Percentiles rank a stretch among this genome's conserved stretches.
These are phyloP conservation scores for Tetracentron sinense DNA, from an alignment of 164 flowering plant genomes.

Conservation along the genomic window DNA sequence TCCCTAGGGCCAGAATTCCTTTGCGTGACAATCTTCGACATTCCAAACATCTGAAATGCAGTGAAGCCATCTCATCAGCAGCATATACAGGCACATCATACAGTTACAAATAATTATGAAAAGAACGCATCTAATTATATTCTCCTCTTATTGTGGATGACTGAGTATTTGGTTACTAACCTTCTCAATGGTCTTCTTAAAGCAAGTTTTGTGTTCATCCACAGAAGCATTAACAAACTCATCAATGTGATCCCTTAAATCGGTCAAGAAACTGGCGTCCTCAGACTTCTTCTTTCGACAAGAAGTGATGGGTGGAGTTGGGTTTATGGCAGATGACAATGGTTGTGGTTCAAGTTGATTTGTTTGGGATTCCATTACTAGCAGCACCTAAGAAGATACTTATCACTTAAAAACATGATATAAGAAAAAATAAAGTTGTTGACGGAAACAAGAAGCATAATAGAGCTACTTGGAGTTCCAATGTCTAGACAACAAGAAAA, in stretches of 20 bases:
- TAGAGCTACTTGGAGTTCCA: no score
- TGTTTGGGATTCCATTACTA: constrained; percentile 38
- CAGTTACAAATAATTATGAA: neutral
- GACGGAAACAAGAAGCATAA: no score
- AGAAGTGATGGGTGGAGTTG: constrained; percentile 38
- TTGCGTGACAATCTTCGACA: constrained; percentile 53
- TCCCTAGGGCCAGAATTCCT: constrained; percentile 33
- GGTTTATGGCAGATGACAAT: constrained; percentile 7
- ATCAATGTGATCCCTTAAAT: constrained; percentile 82
- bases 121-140: neutral
- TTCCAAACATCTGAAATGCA: constrained; percentile 49
- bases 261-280: constrained; percentile 64
- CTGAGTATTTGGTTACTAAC: constrained; percentile 21
- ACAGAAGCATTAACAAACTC: constrained; percentile 86
- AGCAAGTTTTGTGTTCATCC: constrained; percentile 91
- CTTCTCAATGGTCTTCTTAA: constrained; percentile 81
- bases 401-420: neutral
- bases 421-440: neutral
- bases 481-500: no score
- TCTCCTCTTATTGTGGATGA: neutral
- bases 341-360: constrained; percentile 20
- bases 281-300: constrained; percentile 85
- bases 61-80: neutral
- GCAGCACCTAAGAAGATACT: neutral
- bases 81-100: neutral